Evolutionary conservation across 371 early-diverging fungal species (phyloP).

Genomic region (Saksenaea oblongispora): DNA sequence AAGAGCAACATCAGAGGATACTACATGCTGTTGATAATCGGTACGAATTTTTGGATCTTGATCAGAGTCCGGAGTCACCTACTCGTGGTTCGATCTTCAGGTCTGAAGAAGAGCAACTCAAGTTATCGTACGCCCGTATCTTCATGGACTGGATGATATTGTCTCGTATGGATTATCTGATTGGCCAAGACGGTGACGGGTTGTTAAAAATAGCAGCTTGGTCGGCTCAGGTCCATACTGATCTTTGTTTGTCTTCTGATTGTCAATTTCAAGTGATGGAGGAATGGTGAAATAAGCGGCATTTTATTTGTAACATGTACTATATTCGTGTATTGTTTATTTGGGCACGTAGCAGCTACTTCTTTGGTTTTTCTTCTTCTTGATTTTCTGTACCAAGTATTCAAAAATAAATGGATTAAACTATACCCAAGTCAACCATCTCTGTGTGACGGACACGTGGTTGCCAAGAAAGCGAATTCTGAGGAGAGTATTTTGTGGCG

Average conservation of each 20-base stretch:
- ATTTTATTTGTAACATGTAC: neutral
- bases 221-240: slow-evolving; percentile 48
- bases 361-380: neutral
- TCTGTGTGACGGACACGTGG: neutral
- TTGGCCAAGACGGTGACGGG: slow-evolving; percentile 29
- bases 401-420: neutral
- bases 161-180: slow-evolving; percentile 45
- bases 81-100: neutral
- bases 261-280: neutral
- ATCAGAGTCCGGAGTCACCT: slow-evolving; percentile 1
- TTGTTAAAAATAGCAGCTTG: slow-evolving; percentile 43
- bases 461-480: neutral
- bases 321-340: neutral
- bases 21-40: slow-evolving; percentile 33
- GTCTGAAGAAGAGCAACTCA: slow-evolving; percentile 22
- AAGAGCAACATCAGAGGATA: neutral
- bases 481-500: neutral
- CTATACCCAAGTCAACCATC: neutral
- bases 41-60: slow-evolving; percentile 19
- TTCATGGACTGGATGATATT: slow-evolving; percentile 50
- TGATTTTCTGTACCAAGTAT: neutral
- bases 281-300: neutral
- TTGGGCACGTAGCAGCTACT: too few relatives aligned
- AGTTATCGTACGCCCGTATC: slow-evolving; percentile 28
- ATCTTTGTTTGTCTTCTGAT: slow-evolving; percentile 10